These are phyloP conservation scores for Erigeron canadensis DNA, from an alignment of 129 eudicot species.

Conservation along the genomic window DNA sequence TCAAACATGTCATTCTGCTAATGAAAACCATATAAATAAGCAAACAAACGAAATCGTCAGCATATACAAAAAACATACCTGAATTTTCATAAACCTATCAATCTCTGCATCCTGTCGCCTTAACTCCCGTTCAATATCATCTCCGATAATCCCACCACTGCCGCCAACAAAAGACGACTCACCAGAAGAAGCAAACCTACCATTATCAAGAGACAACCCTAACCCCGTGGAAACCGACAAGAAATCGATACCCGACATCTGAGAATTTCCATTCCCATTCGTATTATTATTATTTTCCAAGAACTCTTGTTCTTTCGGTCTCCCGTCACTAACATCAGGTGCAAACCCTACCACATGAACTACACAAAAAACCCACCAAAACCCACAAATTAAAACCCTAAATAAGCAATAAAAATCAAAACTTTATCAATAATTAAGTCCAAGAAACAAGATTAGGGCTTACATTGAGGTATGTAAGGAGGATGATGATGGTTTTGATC, in stretches of 20 bases:
- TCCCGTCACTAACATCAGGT: conserved; percentile 53
- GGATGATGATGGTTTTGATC: conserved; percentile 65
- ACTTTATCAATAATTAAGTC: not conserved
- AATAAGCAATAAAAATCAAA: not conserved
- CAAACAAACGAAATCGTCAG: too few relatives aligned
- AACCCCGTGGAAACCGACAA: conserved; percentile 75
- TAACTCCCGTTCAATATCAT: conserved; percentile 63
- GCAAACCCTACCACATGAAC: conserved; percentile 82
- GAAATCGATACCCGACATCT: conserved; percentile 74
- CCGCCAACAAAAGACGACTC: conserved; percentile 58
- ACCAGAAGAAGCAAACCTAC: conserved; percentile 68
- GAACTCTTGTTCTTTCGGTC: conserved; percentile 65
- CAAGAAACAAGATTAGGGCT: conserved; percentile 14
- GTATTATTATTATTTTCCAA: conserved; percentile 50
- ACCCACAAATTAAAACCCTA: not conserved
- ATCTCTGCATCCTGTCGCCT: conserved; percentile 74
- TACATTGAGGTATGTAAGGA: conserved; percentile 82
- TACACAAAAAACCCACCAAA: conserved; percentile 27
- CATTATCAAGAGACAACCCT: conserved; percentile 74
- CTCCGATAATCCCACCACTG: conserved; percentile 49
- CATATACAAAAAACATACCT: conserved; percentile 34
- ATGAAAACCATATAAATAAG: too few relatives aligned
- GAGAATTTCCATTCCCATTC: conserved; percentile 49
- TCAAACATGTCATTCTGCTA: not conserved
- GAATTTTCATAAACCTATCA: conserved; percentile 67